Percentiles rank a stretch among this genome's conserved stretches.
phyloP scores from a whole-genome alignment of 306 rosid species.

The Comarum palustre region DNA sequence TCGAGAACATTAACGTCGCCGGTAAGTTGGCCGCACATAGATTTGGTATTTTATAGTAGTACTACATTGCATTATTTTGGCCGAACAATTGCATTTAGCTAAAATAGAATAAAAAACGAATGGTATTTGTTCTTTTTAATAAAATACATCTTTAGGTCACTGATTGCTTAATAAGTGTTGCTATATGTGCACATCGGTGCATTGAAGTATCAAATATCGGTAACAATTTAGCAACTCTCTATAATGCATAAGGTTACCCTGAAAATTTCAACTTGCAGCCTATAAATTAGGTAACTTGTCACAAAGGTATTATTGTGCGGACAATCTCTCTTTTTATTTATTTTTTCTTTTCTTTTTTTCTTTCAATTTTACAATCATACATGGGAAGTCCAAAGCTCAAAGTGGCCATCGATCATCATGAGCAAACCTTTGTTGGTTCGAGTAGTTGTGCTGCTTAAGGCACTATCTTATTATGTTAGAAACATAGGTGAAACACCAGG shows the following conservation, averaged over 20 bases:
- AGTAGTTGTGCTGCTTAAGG: not conserved
- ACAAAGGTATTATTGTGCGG: not conserved
- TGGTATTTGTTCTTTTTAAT: too few species aligned
- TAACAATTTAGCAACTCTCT: too few species aligned
- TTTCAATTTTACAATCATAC: not conserved
- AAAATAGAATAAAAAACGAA: too few species aligned
- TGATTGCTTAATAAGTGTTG: too few species aligned
- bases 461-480: not conserved
- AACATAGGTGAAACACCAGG: not conserved
- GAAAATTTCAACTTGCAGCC: not conserved
- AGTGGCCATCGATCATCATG: not conserved
- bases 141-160: too few species aligned
- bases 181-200: too few species aligned
- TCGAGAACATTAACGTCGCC: constrained; percentile 90
- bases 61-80: too few species aligned
- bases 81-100: not conserved
- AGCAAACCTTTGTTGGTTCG: not conserved
- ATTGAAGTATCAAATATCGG: too few species aligned
- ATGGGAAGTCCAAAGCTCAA: not conserved
- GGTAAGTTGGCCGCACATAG: constrained; percentile 34
- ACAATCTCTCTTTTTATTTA: too few species aligned
- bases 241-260: not conserved
- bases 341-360: not conserved
- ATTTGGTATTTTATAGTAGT: not conserved
- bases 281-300: not conserved